Conservation (phyloP, 108 stramenopile genomes). For the Cyclotella choctawhatcheeana region DNA sequence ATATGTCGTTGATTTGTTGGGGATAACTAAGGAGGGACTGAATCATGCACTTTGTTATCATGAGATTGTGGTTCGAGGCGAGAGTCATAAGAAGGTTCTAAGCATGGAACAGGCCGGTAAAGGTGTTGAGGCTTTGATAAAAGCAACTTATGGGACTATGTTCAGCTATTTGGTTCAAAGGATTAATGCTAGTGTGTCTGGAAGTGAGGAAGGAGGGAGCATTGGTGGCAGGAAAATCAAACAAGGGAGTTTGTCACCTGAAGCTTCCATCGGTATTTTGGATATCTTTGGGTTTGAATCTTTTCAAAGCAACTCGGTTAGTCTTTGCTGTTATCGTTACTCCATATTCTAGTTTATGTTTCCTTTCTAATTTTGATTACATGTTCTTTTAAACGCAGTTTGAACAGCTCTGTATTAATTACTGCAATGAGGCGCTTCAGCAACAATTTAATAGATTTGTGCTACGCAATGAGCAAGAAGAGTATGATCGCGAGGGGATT, state of each 20-base stretch:
- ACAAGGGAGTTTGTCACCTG: too few species aligned
- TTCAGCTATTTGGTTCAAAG: slow-evolving; percentile 82
- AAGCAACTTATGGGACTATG: slow-evolving; percentile 87
- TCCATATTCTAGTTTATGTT: neutral
- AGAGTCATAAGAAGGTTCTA: slow-evolving; percentile 62
- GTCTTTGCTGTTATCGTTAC: too few species aligned
- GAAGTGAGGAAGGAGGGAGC: slow-evolving; percentile 4
- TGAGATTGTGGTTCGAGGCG: slow-evolving; percentile 74
- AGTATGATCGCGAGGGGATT: slow-evolving; percentile 66
- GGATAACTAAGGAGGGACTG: slow-evolving; percentile 72
- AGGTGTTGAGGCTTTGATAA: slow-evolving; percentile 94
- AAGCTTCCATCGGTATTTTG: slow-evolving; percentile 89
- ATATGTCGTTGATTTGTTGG: slow-evolving; percentile 67
- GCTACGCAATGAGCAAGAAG: slow-evolving; percentile 62
- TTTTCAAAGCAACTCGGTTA: slow-evolving; percentile 73
- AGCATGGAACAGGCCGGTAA: slow-evolving; percentile 80
- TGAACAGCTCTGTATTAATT: slow-evolving; percentile 86
- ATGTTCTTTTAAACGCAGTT: neutral
- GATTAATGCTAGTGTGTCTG: slow-evolving; percentile 58
- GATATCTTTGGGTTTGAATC: slow-evolving; percentile 99
- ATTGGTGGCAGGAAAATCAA: too few species aligned
- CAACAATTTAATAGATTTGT: slow-evolving; percentile 72
- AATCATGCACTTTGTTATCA: slow-evolving; percentile 78
- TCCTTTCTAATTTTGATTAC: neutral
- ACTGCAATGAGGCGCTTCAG: slow-evolving; percentile 85